Conservation (phyloP, 306 rosid species). For the Prunus mira region DNA sequence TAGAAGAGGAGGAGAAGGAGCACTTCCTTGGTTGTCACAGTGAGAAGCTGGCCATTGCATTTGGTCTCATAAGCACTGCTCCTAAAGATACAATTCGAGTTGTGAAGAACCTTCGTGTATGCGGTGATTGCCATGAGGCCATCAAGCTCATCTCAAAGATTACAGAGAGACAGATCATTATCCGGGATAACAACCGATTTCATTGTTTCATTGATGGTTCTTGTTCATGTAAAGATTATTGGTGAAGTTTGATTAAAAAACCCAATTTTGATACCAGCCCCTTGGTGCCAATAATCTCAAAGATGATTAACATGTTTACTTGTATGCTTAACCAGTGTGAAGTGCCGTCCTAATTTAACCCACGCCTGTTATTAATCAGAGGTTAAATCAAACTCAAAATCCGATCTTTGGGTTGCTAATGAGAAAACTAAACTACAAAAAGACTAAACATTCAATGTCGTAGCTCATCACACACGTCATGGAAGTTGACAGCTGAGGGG, state of each 20-base stretch:
- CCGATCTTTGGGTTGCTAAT: too few relatives aligned
- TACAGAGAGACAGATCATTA: slow-evolving; percentile 50
- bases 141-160: slow-evolving; percentile 59
- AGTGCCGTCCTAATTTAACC: too few relatives aligned
- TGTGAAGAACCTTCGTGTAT: slow-evolving; percentile 70
- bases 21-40: slow-evolving; percentile 67
- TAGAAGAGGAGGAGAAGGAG: slow-evolving; percentile 77
- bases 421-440: too few relatives aligned
- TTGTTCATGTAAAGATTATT: slow-evolving; percentile 71
- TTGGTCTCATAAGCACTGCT: slow-evolving; percentile 48
- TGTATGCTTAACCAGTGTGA: too few relatives aligned
- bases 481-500: not conserved
- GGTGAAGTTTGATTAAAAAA: slow-evolving; percentile 32
- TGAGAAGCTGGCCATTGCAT: slow-evolving; percentile 74
- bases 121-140: slow-evolving; percentile 73
- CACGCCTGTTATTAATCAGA: too few relatives aligned
- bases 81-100: slow-evolving; percentile 51
- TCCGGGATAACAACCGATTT: slow-evolving; percentile 66
- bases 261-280: not conserved
- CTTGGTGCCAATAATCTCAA: not conserved
- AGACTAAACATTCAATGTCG: not conserved
- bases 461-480: not conserved
- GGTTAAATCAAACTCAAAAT: not conserved
- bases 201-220: slow-evolving; percentile 56
- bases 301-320: too few relatives aligned